These are phyloP conservation scores for Bryoerythrophyllum caledonicum DNA, from an alignment of 225 moss, liverwort and hornwort genomes.

Conservation along the genomic window DNA sequence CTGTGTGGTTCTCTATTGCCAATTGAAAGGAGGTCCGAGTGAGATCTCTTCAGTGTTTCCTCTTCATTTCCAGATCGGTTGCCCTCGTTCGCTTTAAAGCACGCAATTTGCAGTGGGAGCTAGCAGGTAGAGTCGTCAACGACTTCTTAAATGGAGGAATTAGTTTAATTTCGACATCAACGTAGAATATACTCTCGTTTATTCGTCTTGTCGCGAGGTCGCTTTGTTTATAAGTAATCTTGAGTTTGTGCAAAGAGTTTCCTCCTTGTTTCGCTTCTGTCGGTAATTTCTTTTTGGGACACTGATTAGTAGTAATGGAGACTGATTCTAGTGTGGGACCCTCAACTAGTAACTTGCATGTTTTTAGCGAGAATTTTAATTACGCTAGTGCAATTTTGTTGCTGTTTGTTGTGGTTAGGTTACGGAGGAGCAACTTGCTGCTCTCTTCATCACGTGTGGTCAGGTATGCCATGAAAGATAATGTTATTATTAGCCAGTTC, in stretches of 20 bases:
- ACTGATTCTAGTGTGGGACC: not conserved
- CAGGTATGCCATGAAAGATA: slow-evolving; percentile 47
- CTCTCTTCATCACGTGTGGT: slow-evolving; percentile 92
- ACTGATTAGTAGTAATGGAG: not conserved
- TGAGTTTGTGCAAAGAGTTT: not conserved
- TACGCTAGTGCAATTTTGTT: not conserved
- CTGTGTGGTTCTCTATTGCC: not conserved
- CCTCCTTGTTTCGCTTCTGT: not conserved
- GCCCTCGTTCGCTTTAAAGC: not conserved
- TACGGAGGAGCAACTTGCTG: slow-evolving; percentile 86
- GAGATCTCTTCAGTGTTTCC: not conserved
- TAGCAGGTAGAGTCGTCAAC: not conserved
- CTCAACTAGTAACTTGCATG: not conserved
- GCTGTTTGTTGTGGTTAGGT: slow-evolving; percentile 52
- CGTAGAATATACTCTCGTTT: not conserved
- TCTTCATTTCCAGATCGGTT: not conserved
- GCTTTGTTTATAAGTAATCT: not conserved
- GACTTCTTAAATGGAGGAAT: not conserved
- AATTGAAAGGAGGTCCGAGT: not conserved
- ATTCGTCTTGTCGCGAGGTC: not conserved
- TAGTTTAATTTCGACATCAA: not conserved
- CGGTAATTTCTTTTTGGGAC: not conserved
- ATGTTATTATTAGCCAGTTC: not conserved
- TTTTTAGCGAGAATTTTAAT: not conserved
- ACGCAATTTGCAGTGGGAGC: not conserved